A percentile compares a stretch with the other conserved stretches of the same genome.
These are phyloP conservation scores for Aspergillus incahuasiensis DNA, from an alignment of 495 filamentous ascomycete genomes.

Conservation along the genomic window DNA sequence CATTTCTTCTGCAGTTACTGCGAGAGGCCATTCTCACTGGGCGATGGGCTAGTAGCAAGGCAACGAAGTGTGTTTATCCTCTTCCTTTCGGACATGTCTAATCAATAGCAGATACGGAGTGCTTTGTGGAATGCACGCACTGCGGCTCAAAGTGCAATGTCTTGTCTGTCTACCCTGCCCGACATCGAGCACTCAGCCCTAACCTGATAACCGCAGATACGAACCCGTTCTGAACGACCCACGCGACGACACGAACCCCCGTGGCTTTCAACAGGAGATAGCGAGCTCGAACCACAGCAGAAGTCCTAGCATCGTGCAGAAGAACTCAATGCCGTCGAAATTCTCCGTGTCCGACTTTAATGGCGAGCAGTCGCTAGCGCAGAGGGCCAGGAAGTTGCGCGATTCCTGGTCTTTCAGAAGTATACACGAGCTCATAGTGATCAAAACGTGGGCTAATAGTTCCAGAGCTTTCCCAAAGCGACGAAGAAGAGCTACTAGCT, in stretches of 20 bases:
- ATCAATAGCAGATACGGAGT: conserved; percentile 14
- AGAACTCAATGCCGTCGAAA: conserved; percentile 14
- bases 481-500: conserved; percentile 30
- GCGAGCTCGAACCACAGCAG: conserved; percentile 13
- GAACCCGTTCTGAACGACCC: conserved; percentile 23
- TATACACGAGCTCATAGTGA: neutral
- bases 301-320: conserved; percentile 21
- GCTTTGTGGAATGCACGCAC: conserved; percentile 20
- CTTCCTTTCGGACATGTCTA: neutral
- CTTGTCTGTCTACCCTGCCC: conserved; percentile 16
- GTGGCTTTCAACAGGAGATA: conserved; percentile 17
- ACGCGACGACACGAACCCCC: conserved; percentile 17
- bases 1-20: conserved; percentile 25
- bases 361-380: conserved; percentile 16
- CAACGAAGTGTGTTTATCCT: conserved; percentile 12
- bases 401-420: conserved; percentile 29
- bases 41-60: conserved; percentile 15
- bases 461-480: conserved; percentile 23
- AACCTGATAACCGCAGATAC: conserved; percentile 12
- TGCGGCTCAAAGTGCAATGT: conserved; percentile 24
- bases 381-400: conserved; percentile 20
- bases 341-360: conserved; percentile 1
- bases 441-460: neutral
- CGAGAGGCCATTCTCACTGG: conserved; percentile 21
- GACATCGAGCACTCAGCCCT: neutral